Conservation (phyloP, 2,329 filamentous ascomycete species). For the Cytospora schulzeri region DNA sequence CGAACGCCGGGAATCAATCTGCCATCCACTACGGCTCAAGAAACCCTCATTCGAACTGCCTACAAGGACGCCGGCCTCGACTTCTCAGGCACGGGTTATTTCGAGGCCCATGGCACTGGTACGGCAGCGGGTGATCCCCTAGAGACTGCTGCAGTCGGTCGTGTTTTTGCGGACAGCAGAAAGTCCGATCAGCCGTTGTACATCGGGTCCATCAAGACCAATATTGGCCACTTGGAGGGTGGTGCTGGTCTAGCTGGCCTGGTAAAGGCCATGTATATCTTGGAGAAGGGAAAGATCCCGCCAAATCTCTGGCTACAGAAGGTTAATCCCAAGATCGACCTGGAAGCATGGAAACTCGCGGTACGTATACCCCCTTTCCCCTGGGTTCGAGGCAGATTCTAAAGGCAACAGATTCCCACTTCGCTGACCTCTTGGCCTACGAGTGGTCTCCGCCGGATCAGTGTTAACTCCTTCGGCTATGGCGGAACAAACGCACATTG, state of each 20-base stretch:
- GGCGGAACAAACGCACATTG: conserved; percentile 49
- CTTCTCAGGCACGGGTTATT: conserved; percentile 34
- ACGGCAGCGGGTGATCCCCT: conserved; percentile 34
- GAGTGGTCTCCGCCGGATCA: conserved; percentile 36
- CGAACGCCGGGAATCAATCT: conserved; percentile 40
- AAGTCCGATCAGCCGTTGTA: conserved; percentile 34
- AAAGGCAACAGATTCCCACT: conserved; percentile 4
- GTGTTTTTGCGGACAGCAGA: conserved; percentile 21
- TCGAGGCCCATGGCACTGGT: conserved; percentile 47
- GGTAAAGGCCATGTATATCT: conserved; percentile 40
- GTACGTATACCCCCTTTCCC: neutral
- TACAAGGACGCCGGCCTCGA: conserved; percentile 45
- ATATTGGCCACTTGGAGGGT: conserved; percentile 51
- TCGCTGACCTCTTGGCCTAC: conserved; percentile 7
- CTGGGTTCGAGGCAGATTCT: neutral
- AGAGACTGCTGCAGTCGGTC: conserved; percentile 11
- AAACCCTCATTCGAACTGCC: conserved; percentile 40
- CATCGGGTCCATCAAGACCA: conserved; percentile 44
- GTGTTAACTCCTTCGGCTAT: conserved; percentile 53
- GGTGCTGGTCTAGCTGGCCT: conserved; percentile 48
- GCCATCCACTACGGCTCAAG: conserved; percentile 44
- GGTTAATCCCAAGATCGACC: conserved; percentile 28
- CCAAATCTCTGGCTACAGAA: conserved; percentile 44
- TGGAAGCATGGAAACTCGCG: conserved; percentile 24
- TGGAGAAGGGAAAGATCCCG: conserved; percentile 41